A percentile compares a stretch with the other conserved stretches of the same genome.
Conservation (phyloP, 2,329 filamentous ascomycete species). For the Colletotrichum spaethianum region DNA sequence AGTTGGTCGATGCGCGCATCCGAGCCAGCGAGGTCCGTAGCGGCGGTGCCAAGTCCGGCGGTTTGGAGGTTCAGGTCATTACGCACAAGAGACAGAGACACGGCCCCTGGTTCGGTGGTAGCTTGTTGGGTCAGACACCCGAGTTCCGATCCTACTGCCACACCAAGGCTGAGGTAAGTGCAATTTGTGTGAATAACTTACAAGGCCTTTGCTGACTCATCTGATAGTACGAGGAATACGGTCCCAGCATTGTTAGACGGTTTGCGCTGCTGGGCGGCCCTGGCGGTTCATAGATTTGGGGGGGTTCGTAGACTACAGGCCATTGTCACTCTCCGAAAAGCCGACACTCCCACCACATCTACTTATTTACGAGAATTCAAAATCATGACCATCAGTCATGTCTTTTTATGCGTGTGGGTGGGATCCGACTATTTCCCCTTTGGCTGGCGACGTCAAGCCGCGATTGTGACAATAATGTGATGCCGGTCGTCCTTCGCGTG, state of each 20-base stretch:
- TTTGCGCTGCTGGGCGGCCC: constrained; percentile 95
- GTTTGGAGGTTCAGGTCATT: constrained; percentile 96
- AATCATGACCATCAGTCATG: constrained; percentile 35
- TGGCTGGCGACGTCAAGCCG: neutral
- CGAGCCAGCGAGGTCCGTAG: constrained; percentile 92
- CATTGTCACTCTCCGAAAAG: constrained; percentile 22
- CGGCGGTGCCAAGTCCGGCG: constrained; percentile 92
- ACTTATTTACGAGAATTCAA: constrained; percentile 36
- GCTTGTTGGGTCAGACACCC: constrained; percentile 94
- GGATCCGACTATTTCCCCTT: neutral
- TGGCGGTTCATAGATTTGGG: constrained; percentile 75
- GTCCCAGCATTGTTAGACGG: constrained; percentile 93
- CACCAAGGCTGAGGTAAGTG: constrained; percentile 81
- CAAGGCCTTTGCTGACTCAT: constrained; percentile 37
- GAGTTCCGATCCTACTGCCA: constrained; percentile 99
- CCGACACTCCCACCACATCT: constrained; percentile 4
- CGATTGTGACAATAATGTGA: no score
- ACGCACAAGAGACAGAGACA: constrained; percentile 98
- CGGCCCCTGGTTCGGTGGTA: constrained; percentile 98
- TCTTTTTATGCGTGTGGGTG: constrained; percentile 7
- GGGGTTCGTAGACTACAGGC: constrained; percentile 16
- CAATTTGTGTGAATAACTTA: neutral
- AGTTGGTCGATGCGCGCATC: constrained; percentile 94
- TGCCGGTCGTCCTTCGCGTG: neutral
- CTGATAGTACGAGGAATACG: constrained; percentile 90